phyloP scores from a whole-genome alignment of 345 rosid species.

The Citrus cavaleriei region DNA sequence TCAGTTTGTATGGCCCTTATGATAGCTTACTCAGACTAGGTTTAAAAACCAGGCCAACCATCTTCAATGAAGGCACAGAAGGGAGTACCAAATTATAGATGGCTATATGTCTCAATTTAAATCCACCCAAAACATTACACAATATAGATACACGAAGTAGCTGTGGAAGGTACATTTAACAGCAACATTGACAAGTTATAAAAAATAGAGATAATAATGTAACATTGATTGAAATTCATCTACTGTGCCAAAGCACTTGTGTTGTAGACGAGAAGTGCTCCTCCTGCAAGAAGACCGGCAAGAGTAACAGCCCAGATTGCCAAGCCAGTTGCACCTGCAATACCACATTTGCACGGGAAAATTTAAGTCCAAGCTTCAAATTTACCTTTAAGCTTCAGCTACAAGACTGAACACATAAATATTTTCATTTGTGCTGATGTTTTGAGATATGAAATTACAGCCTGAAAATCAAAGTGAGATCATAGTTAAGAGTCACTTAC shows the following conservation, averaged over 20 bases:
- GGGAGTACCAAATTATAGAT: not conserved
- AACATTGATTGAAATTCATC: not conserved
- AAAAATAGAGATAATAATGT: not conserved
- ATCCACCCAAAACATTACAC: constrained; percentile 4
- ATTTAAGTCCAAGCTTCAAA: not conserved
- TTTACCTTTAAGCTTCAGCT: not conserved
- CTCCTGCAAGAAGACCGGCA: constrained; percentile 73
- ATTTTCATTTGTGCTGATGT: not conserved
- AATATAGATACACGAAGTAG: not conserved
- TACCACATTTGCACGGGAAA: not conserved
- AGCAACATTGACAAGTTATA: not conserved
- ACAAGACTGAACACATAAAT: not conserved
- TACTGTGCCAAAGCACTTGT: constrained; percentile 95
- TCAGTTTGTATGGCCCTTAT: not conserved
- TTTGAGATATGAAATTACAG: too few relatives aligned
- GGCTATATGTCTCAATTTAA: not conserved
- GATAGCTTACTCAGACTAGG: too few relatives aligned
- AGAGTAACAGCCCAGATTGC: constrained; percentile 94
- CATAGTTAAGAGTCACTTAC: constrained; percentile 19
- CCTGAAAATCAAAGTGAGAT: not conserved
- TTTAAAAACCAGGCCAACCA: not conserved
- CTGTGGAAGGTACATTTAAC: not conserved
- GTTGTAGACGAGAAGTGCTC: constrained; percentile 91
- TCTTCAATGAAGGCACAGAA: not conserved
- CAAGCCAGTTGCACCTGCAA: constrained; percentile 68